These are phyloP conservation scores for Rutstroemia sydowiana DNA, from an alignment of 2,329 filamentous ascomycete genomes.

Conservation along the genomic window DNA sequence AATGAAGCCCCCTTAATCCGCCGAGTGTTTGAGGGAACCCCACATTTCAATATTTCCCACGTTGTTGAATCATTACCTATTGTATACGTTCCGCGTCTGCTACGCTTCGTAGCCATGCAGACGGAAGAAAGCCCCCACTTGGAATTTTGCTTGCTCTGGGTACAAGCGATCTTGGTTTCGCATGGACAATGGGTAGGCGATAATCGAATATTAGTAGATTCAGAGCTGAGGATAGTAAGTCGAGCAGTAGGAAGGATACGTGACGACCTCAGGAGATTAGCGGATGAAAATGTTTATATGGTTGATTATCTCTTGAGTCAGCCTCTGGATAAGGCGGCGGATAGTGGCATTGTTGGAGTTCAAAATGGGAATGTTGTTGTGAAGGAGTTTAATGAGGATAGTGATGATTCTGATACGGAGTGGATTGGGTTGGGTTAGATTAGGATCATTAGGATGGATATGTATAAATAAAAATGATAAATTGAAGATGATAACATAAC, in stretches of 20 bases:
- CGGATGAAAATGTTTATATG: conserved; percentile 83
- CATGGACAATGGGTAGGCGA: conserved; percentile 83
- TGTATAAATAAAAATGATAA: too few species aligned
- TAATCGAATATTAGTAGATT: conserved; percentile 69
- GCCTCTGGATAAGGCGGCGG: conserved; percentile 31
- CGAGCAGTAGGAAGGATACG: conserved; percentile 74
- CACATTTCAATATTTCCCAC: conserved; percentile 64
- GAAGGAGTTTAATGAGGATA: conserved; percentile 30
- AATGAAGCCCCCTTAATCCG: conserved; percentile 79
- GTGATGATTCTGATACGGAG: conserved; percentile 35
- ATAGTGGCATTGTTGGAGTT: conserved; percentile 30
- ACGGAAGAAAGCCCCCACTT: conserved; percentile 87
- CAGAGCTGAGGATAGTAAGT: conserved; percentile 77
- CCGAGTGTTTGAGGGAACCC: conserved; percentile 78
- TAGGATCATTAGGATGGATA: conserved; percentile 31
- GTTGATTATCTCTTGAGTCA: conserved; percentile 71
- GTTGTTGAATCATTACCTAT: conserved; percentile 73
- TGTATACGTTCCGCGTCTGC: conserved; percentile 77
- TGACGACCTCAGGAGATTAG: conserved; percentile 72
- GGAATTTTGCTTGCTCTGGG: conserved; percentile 91
- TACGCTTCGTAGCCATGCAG: conserved; percentile 82
- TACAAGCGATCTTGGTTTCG: conserved; percentile 71
- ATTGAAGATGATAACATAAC: too few species aligned
- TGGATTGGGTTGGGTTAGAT: conserved; percentile 51
- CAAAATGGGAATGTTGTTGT: conserved; percentile 29